Percentiles rank a stretch among this genome's conserved stretches.
Evolutionary conservation across 768 basidiomycete genomes (phyloP).

Genomic region (Pleurotus eryngii): DNA sequence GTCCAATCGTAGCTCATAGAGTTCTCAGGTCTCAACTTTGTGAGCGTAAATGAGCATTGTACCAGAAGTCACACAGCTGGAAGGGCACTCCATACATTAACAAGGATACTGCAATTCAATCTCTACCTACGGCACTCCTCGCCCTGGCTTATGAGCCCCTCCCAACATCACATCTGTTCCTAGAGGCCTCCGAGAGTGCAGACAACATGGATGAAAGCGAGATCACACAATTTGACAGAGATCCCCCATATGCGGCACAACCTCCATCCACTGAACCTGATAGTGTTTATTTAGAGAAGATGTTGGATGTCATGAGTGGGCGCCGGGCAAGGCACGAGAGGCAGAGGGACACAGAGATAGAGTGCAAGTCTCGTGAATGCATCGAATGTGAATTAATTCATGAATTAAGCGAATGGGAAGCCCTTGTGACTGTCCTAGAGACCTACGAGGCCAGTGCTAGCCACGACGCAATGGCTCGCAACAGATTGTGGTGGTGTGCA

Average conservation of each 20-base stretch:
- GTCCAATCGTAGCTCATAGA: neutral
- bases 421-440: neutral
- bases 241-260: neutral
- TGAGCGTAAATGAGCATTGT: neutral
- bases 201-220: conserved; percentile 3
- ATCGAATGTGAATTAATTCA: neutral
- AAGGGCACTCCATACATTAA: neutral
- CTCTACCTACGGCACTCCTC: neutral
- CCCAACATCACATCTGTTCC: neutral
- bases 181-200: conserved; percentile 1
- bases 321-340: neutral
- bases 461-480: neutral
- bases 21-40: neutral
- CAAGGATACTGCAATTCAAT: neutral
- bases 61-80: neutral
- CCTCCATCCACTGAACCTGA: neutral
- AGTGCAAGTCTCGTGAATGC: no score
- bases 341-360: neutral
- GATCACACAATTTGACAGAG: neutral
- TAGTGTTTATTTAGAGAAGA: neutral
- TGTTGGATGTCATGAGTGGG: conserved; percentile 6
- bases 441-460: neutral
- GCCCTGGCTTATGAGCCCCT: neutral
- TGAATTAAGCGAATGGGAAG: neutral
- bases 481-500: neutral